These are phyloP conservation scores for Phytophthora cactorum DNA, from an alignment of 352 stramenopile genomes.

Conservation along the genomic window DNA sequence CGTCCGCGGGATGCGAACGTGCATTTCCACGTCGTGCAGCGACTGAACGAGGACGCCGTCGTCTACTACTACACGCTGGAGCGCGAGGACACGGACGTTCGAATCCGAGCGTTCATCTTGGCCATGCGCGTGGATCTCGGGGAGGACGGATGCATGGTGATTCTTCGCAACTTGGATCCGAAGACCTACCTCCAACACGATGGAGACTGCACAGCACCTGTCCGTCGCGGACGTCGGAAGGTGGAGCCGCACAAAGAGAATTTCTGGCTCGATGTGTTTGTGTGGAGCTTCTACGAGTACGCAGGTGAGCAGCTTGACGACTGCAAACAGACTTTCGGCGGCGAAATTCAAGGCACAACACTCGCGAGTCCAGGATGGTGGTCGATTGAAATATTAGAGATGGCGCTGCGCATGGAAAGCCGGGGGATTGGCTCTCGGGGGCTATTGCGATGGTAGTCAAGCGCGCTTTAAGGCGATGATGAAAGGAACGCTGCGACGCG, in stretches of 20 bases:
- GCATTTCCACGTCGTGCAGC: slow-evolving; percentile 71
- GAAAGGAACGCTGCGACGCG: background rate
- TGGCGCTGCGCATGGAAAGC: slow-evolving; percentile 64
- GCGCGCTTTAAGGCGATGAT: background rate
- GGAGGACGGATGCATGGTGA: slow-evolving; percentile 43
- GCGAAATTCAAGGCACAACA: slow-evolving; percentile 61
- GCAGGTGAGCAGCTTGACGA: slow-evolving; percentile 44
- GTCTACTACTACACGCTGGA: slow-evolving; percentile 81
- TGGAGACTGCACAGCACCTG: slow-evolving; percentile 49
- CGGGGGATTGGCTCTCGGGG: slow-evolving; percentile 51
- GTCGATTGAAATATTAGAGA: slow-evolving; percentile 79
- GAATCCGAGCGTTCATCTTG: slow-evolving; percentile 68
- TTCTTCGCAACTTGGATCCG: slow-evolving; percentile 65
- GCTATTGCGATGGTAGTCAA: slow-evolving; percentile 37
- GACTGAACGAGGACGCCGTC: slow-evolving; percentile 59
- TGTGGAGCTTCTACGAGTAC: slow-evolving; percentile 68
- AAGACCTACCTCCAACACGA: slow-evolving; percentile 59
- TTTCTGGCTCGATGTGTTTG: slow-evolving; percentile 76
- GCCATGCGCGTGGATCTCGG: slow-evolving; percentile 59
- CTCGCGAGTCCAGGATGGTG: slow-evolving; percentile 64
- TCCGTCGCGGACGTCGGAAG: slow-evolving; percentile 63
- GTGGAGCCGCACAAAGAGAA: slow-evolving; percentile 55
- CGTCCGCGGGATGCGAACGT: slow-evolving; percentile 60
- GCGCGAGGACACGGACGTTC: slow-evolving; percentile 51
- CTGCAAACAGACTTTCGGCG: slow-evolving; percentile 66